phyloP scores from a whole-genome alignment of 129 eudicot species.

The Scalesia atractyloides region DNA sequence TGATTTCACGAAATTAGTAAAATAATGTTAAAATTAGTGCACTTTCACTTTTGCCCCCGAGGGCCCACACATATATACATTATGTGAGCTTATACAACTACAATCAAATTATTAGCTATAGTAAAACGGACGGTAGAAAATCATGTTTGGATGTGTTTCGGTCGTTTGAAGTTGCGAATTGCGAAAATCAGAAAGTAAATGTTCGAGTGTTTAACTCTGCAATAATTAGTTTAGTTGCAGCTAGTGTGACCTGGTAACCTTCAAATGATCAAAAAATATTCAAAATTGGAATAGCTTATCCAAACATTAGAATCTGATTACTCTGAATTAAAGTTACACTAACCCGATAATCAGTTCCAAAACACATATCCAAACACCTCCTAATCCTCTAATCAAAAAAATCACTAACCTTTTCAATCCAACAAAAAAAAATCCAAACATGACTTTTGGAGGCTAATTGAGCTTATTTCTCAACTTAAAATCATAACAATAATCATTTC shows the following conservation, averaged over 20 bases:
- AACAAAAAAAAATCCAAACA: not conserved
- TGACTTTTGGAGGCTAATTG: not conserved
- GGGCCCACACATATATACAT: too few species aligned
- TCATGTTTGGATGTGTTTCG: constrained; percentile 1
- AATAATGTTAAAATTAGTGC: too few species aligned
- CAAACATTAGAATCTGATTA: not conserved
- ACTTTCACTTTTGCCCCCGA: too few species aligned
- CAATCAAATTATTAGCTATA: not conserved
- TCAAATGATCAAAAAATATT: not conserved
- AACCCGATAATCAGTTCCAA: not conserved
- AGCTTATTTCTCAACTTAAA: constrained; percentile 19
- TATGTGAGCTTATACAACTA: not conserved
- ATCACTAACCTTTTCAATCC: not conserved
- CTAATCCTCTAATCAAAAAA: not conserved
- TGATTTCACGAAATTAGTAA: too few species aligned
- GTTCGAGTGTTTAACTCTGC: not conserved
- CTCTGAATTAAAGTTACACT: not conserved
- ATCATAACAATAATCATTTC: constrained; percentile 6
- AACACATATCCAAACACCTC: not conserved
- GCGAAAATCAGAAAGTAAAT: not conserved
- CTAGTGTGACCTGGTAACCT: not conserved
- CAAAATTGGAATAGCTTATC: too few species aligned
- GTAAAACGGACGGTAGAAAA: not conserved
- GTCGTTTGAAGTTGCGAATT: not conserved
- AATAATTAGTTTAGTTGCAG: not conserved